Conservation (phyloP, 176 grass and related monocot species). For the Rhynchospora breviuscula region DNA sequence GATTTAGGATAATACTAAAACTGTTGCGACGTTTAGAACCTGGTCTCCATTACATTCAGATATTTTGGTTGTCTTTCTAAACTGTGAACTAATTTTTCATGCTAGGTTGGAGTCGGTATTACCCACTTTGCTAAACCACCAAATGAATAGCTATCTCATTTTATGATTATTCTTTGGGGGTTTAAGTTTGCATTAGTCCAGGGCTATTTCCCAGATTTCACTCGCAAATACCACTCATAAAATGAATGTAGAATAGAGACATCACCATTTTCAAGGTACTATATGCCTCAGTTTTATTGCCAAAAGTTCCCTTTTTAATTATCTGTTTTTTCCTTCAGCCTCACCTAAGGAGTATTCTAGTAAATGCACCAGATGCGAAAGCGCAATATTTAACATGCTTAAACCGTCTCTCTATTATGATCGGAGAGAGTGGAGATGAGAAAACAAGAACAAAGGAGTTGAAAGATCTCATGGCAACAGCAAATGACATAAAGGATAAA, state of each 20-base stretch:
- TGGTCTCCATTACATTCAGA: neutral
- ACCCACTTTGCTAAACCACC: neutral
- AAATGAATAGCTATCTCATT: neutral
- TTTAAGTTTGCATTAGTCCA: neutral
- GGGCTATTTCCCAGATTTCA: neutral
- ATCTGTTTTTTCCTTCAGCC: constrained; percentile 29
- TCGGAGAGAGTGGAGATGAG: neutral
- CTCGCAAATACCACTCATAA: neutral
- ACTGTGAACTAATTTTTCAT: neutral
- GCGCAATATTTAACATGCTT: constrained; percentile 39
- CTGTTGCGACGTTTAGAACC: neutral
- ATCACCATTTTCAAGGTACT: neutral
- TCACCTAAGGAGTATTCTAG: constrained; percentile 34
- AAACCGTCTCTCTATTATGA: constrained; percentile 16
- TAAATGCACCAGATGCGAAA: constrained; percentile 23
- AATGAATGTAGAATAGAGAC: neutral
- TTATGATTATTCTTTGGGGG: neutral
- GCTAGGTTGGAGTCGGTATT: neutral
- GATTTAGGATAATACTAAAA: neutral
- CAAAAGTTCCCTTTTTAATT: neutral
- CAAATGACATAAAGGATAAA: constrained; percentile 33
- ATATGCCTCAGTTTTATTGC: neutral
- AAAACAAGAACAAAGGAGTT: constrained; percentile 3
- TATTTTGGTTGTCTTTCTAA: neutral
- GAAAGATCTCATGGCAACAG: constrained; percentile 38